A percentile compares a stretch with the other conserved stretches of the same genome.
Evolutionary conservation across 768 basidiomycete species (phyloP).

Genomic region (Collybiopsis luxurians): DNA sequence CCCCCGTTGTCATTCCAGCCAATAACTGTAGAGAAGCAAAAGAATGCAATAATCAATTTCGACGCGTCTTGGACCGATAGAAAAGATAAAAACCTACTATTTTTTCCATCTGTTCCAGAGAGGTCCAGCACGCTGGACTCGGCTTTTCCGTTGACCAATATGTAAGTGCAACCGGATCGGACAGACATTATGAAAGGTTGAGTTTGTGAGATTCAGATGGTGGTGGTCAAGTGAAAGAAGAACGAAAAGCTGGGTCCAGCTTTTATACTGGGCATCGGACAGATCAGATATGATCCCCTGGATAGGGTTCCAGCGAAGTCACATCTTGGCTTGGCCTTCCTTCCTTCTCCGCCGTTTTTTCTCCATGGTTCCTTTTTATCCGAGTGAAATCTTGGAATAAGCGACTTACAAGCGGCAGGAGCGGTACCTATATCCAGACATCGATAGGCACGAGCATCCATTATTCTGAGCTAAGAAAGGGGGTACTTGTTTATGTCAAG

Average conservation of each 20-base stretch:
- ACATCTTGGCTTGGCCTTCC: no score
- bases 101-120: slow-evolving; percentile 40
- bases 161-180: slow-evolving; percentile 21
- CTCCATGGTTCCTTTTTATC: no score
- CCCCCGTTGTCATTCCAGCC: slow-evolving; percentile 37
- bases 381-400: no score
- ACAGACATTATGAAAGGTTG: neutral
- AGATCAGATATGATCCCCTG: no score
- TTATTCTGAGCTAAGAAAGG: no score
- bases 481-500: no score
- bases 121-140: slow-evolving; percentile 43
- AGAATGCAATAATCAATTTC: neutral
- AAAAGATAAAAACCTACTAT: slow-evolving; percentile 25
- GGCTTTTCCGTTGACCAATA: slow-evolving; percentile 33
- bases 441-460: no score
- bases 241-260: neutral
- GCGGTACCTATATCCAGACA: no score
- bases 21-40: slow-evolving; percentile 27
- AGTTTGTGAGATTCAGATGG: neutral
- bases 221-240: neutral
- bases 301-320: no score
- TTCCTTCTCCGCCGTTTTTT: no score
- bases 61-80: neutral
- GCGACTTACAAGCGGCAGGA: no score
- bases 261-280: no score